Evolutionary conservation across 805 yeast species (phyloP).

Genomic region (Kurtzmaniella fragi): DNA sequence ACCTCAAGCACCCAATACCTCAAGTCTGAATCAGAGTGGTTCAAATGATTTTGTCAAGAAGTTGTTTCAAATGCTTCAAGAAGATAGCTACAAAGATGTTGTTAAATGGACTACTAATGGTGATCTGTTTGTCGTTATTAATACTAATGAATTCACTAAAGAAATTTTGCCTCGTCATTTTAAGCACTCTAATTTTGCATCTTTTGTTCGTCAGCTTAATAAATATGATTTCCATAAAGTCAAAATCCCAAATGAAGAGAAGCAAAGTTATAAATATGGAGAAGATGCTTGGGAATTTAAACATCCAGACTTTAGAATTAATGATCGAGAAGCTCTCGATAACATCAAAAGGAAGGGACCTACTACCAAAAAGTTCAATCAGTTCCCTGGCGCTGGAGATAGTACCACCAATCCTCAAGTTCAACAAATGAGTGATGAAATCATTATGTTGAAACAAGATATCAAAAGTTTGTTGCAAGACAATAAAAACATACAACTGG

Average conservation of each 20-base stretch:
- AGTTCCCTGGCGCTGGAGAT: conserved; percentile 2
- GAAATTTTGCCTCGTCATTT: conserved; percentile 87
- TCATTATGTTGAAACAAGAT: conserved; percentile 30
- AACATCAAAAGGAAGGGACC: conserved; percentile 84
- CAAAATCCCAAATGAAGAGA: conserved; percentile 63
- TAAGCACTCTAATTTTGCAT: conserved; percentile 92
- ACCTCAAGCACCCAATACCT: conserved; percentile 9
- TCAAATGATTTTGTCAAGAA: conserved; percentile 80
- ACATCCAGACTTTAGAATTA: conserved; percentile 80
- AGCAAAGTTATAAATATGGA: conserved; percentile 50
- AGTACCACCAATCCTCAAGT: conserved; percentile 21
- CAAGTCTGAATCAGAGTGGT: conserved; percentile 37
- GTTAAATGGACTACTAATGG: conserved; percentile 88
- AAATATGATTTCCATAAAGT: conserved; percentile 98
- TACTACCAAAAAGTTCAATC: conserved; percentile 38
- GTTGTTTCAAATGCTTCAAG: conserved; percentile 79
- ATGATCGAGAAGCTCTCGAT: conserved; percentile 75
- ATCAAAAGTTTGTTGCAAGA: conserved; percentile 24
- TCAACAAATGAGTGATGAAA: conserved; percentile 21
- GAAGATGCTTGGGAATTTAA: conserved; percentile 91
- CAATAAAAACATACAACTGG: conserved; percentile 27
- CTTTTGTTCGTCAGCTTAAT: conserved; percentile 92
- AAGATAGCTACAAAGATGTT: conserved; percentile 64
- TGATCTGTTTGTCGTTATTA: conserved; percentile 81
- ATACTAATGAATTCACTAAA: conserved; percentile 86